These are phyloP conservation scores for Leccinellum rugosiceps DNA, from an alignment of 768 basidiomycete species.

Conservation along the genomic window DNA sequence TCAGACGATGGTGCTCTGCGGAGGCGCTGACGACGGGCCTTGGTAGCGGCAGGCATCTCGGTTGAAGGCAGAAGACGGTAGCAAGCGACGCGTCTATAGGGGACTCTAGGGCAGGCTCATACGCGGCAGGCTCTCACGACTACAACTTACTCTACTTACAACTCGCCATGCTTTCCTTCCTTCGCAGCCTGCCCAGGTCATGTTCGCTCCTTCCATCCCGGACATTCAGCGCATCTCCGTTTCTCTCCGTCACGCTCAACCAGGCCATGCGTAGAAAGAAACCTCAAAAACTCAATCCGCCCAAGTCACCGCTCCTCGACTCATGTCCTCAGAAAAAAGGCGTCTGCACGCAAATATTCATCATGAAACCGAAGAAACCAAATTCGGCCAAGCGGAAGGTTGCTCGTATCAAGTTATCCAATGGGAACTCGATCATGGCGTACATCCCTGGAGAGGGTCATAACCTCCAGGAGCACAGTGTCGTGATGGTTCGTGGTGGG, in stretches of 20 bases:
- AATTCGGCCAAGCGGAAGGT: conserved; percentile 99
- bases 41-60: conserved; percentile 29
- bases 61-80: neutral
- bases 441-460: conserved; percentile 98
- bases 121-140: conserved; percentile 22
- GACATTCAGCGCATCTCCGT: conserved; percentile 61
- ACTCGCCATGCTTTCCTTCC: conserved; percentile 25
- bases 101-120: conserved; percentile 28
- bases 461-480: conserved; percentile 96
- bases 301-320: conserved; percentile 76
- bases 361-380: conserved; percentile 91
- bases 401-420: conserved; percentile 87
- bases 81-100: conserved; percentile 20
- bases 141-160: neutral
- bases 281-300: conserved; percentile 41
- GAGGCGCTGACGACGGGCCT: conserved; percentile 33
- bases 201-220: conserved; percentile 33
- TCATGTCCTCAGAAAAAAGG: conserved; percentile 86
- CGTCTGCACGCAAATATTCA: conserved; percentile 79
- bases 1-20: conserved; percentile 53
- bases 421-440: conserved; percentile 84
- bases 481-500: conserved; percentile 92
- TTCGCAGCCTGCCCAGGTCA: conserved; percentile 21
- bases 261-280: conserved; percentile 82
- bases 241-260: conserved; percentile 71